Evolutionary conservation across 192 early-diverging fungal genomes (phyloP).

Genomic region (Mortierella alpina): DNA sequence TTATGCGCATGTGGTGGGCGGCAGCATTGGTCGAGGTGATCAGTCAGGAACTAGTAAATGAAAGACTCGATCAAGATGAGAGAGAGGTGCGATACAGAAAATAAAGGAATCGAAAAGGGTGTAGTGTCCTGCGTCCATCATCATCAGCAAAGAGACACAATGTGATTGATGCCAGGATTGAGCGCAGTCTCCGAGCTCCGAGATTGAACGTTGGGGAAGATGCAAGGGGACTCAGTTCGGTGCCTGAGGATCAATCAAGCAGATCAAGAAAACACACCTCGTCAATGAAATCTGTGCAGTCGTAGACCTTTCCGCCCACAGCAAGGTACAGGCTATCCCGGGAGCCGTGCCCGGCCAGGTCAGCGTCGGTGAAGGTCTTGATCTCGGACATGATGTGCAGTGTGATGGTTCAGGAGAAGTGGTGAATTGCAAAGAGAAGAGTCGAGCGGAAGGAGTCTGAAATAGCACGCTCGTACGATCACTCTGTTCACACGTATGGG

Average conservation of each 20-base stretch:
- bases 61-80: too few relatives aligned
- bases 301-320: slow-evolving; percentile 83
- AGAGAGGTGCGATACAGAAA: too few relatives aligned
- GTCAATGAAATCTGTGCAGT: slow-evolving; percentile 83
- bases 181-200: background rate
- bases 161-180: too few relatives aligned
- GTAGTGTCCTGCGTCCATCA: too few relatives aligned
- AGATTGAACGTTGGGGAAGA: background rate
- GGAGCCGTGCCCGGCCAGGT: slow-evolving; percentile 80
- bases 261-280: slow-evolving; percentile 60
- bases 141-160: too few relatives aligned
- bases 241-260: background rate
- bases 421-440: slow-evolving; percentile 2
- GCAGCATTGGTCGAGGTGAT: too few relatives aligned
- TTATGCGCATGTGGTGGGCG: too few relatives aligned
- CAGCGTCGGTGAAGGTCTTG: slow-evolving; percentile 68
- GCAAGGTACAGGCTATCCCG: slow-evolving; percentile 84
- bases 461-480: slow-evolving; percentile 12
- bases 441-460: slow-evolving; percentile 5
- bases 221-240: background rate
- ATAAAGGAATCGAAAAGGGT: too few relatives aligned
- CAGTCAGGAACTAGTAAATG: too few relatives aligned
- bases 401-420: background rate
- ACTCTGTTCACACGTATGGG: background rate
- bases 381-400: slow-evolving; percentile 60